phyloP scores from a whole-genome alignment of 192 early-diverging fungal genomes.

The Coemansia sp. region DNA sequence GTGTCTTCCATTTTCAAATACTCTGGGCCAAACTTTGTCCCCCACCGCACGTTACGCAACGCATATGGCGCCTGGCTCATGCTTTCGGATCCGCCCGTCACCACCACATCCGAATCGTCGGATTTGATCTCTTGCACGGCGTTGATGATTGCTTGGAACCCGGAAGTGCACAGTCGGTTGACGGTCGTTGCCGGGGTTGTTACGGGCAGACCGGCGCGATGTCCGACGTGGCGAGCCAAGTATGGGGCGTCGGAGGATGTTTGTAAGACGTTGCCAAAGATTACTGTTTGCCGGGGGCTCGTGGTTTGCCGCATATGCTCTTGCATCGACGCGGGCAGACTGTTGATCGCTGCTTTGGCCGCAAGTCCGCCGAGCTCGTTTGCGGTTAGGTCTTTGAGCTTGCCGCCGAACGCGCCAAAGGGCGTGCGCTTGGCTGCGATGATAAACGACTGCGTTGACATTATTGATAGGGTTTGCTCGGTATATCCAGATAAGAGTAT shows the following conservation, averaged over 20 bases:
- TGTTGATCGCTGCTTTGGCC: constrained; percentile 82
- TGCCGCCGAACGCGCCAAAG: constrained; percentile 93
- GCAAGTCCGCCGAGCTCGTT: constrained; percentile 87
- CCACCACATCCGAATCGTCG: constrained; percentile 80
- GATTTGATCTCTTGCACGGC: constrained; percentile 88
- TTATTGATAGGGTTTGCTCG: background rate
- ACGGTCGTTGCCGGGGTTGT: constrained; percentile 86
- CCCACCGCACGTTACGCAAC: constrained; percentile 77
- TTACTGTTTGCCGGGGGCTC: constrained; percentile 66
- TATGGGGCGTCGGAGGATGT: constrained; percentile 83
- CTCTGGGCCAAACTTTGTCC: constrained; percentile 84
- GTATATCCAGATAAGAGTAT: background rate
- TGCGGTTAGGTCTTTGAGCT: constrained; percentile 82
- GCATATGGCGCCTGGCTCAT: constrained; percentile 94
- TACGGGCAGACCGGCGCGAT: constrained; percentile 80
- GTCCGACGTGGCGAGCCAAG: constrained; percentile 90
- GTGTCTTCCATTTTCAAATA: constrained; percentile 85
- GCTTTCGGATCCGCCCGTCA: constrained; percentile 90
- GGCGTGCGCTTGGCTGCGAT: constrained; percentile 81
- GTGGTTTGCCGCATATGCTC: constrained; percentile 27
- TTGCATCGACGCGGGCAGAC: constrained; percentile 75
- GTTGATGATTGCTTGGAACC: constrained; percentile 93
- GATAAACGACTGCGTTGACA: constrained; percentile 65
- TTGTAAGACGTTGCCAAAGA: constrained; percentile 94
- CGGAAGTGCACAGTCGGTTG: constrained; percentile 95